Evolutionary conservation across 192 early-diverging fungal genomes (phyloP).

Genomic region (Ramicandelaber brevisporus): DNA sequence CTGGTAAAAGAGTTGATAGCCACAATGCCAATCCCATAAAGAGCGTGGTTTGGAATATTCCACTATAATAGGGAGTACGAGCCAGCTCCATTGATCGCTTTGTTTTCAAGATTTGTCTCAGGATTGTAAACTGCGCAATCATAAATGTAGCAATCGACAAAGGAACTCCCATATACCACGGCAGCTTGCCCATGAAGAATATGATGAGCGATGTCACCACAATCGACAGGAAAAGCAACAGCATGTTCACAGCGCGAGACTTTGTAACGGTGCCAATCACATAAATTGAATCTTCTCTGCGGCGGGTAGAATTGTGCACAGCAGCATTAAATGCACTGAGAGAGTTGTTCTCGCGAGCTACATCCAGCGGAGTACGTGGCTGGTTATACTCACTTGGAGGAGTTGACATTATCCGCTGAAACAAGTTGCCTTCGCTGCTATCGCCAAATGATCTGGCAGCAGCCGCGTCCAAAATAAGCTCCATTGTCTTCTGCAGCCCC

Average conservation of each 20-base stretch:
- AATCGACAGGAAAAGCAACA: constrained; percentile 45
- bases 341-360: no score
- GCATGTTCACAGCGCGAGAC: constrained; percentile 22
- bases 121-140: constrained; percentile 12
- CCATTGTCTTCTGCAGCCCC: constrained; percentile 20
- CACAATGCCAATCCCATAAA: constrained; percentile 40
- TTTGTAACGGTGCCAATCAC: no score
- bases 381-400: constrained; percentile 20
- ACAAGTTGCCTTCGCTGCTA: no score
- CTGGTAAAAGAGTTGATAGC: constrained; percentile 32
- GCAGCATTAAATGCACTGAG: constrained; percentile 3
- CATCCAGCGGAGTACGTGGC: constrained; percentile 4
- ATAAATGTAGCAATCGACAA: constrained; percentile 23
- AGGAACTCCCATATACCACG: constrained; percentile 57
- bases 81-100: no score
- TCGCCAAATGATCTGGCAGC: no score
- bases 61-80: constrained; percentile 57
- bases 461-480: constrained; percentile 46
- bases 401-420: constrained; percentile 32
- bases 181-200: constrained; percentile 25
- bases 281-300: constrained; percentile 4
- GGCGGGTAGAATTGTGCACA: constrained; percentile 4
- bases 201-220: constrained; percentile 29
- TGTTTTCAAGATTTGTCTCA: no score
- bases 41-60: constrained; percentile 71